phyloP scores from a whole-genome alignment of 2,329 filamentous ascomycete genomes.

The Aureobasidium leucospermi region DNA sequence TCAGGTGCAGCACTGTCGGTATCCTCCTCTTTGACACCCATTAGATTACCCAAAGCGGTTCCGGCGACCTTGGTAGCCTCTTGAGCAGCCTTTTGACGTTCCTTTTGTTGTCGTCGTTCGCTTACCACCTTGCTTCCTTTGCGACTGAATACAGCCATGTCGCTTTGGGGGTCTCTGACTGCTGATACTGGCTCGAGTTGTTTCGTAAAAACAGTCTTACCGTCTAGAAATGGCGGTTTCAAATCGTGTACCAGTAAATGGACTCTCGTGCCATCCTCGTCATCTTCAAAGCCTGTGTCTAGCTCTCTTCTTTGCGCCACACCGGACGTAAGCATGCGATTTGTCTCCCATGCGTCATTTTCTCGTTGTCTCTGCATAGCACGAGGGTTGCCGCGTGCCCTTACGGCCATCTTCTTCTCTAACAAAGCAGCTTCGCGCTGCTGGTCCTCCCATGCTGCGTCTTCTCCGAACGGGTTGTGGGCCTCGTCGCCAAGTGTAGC shows the following conservation, averaged over 20 bases:
- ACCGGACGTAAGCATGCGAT: conserved; percentile 93
- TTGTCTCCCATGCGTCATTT: conserved; percentile 97
- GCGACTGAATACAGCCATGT: conserved; percentile 96
- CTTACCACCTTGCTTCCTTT: conserved; percentile 92
- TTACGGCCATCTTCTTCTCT: conserved; percentile 63
- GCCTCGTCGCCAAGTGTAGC: conserved; percentile 83
- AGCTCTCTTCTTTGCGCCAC: conserved; percentile 85
- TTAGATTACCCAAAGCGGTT: conserved; percentile 85
- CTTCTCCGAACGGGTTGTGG: conserved; percentile 85
- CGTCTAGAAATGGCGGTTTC: conserved; percentile 88
- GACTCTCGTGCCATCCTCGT: conserved; percentile 81
- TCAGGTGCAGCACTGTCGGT: conserved; percentile 76
- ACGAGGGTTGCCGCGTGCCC: conserved; percentile 50
- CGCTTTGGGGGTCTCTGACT: conserved; percentile 86
- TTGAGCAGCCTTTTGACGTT: conserved; percentile 88
- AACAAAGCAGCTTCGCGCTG: conserved; percentile 64
- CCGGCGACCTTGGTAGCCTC: conserved; percentile 90
- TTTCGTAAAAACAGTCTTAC: conserved; percentile 92
- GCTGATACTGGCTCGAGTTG: conserved; percentile 92
- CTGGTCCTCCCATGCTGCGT: conserved; percentile 65
- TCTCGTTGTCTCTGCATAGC: conserved; percentile 84
- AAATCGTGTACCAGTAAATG: conserved; percentile 91
- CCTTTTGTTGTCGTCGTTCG: conserved; percentile 83
- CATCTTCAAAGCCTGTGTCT: conserved; percentile 75
- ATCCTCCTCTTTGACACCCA: conserved; percentile 90